A percentile compares a stretch with the other conserved stretches of the same genome.
Conservation (phyloP, 805 yeast species). For the Metschnikowia rubicola region DNA sequence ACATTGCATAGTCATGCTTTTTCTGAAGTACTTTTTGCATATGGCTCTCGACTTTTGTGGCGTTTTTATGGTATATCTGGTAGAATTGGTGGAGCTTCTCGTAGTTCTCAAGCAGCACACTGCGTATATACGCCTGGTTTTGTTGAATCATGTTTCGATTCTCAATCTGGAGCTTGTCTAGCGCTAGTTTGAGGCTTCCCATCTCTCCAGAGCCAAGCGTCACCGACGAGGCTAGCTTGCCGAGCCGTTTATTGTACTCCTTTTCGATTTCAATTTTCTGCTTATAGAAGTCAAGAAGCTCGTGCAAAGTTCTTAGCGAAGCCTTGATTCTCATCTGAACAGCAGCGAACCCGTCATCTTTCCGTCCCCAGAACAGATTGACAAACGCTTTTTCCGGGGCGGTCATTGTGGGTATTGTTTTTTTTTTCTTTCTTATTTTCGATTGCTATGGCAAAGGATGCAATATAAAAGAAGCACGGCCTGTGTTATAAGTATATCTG, state of each 20-base stretch:
- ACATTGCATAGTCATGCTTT: constrained; percentile 34
- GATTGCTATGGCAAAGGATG: neutral
- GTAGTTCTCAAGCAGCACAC: constrained; percentile 45
- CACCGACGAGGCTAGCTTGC: constrained; percentile 44
- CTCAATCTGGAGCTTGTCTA: constrained; percentile 57
- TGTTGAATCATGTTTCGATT: constrained; percentile 56
- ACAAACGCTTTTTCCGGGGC: constrained; percentile 30
- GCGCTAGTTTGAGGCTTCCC: constrained; percentile 56
- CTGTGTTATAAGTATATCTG: neutral
- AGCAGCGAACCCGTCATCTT: constrained; percentile 56
- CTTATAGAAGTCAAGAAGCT: constrained; percentile 32
- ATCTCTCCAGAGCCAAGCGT: constrained; percentile 54
- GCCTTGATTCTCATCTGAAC: constrained; percentile 56
- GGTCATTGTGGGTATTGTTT: constrained; percentile 4
- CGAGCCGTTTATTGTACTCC: constrained; percentile 61
- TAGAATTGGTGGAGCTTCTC: constrained; percentile 53
- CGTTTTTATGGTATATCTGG: constrained; percentile 47
- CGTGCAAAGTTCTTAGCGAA: constrained; percentile 51
- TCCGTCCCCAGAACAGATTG: constrained; percentile 61
- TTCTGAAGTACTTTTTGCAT: constrained; percentile 53
- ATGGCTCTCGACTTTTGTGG: constrained; percentile 54
- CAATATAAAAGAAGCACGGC: neutral
- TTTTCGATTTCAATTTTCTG: constrained; percentile 61
- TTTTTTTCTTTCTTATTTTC: no score
- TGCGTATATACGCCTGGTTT: constrained; percentile 51